Evolutionary conservation across 805 yeast species (phyloP), one percentile per base, ranked within the genome.

Genomic region (Metschnikowia amazonensis): DNA sequence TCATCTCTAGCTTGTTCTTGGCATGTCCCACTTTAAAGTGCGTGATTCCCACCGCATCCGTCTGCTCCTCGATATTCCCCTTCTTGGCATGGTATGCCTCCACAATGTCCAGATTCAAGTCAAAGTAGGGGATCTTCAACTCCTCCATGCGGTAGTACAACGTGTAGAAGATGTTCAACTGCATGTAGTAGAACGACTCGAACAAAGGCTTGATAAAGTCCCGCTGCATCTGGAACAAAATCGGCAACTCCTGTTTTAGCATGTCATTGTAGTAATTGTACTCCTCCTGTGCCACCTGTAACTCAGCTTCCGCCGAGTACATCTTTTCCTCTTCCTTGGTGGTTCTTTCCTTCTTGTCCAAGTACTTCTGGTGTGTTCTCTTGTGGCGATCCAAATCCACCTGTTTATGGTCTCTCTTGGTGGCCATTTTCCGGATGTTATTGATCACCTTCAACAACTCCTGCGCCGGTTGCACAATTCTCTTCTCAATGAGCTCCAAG

Each of bases 181-280:
- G 99, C 98, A 94, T 94, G 75, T 82, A 94, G 70, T 94, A 94
- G 66, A 94, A 84, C 45, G 95, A 84, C 58, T 92, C 94, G 69
- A 94, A 94, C 58, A 94, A 74, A 16, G 99, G 99, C 61, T 82
- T 84, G 62, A 94, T 90, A 63, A 94, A 89, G 59, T 89, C 94
- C 4, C 89, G 86, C 66, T 94, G 97, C 67, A 94, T 74, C 58
- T 79, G 81, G 67, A 94, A 94, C 62, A 94, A 72, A 36, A 86
- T 70, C 18, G 99, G 99, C 49, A 94, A 74, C 66, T 94, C 98
- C 31, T 76, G 80, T 69, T 90, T 92, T 67, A 95, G 75, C 88
- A 94, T 81, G 52, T 94, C 95, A 67, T 94, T 95, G 72, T 86
- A 94, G 71, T 92, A 94, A 64, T 92, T 95, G 67, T 80, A 94